A percentile compares a stretch with the other conserved stretches of the same genome.
These are phyloP conservation scores for Salix brachista DNA, from an alignment of 345 rosid species.

Conservation along the genomic window DNA sequence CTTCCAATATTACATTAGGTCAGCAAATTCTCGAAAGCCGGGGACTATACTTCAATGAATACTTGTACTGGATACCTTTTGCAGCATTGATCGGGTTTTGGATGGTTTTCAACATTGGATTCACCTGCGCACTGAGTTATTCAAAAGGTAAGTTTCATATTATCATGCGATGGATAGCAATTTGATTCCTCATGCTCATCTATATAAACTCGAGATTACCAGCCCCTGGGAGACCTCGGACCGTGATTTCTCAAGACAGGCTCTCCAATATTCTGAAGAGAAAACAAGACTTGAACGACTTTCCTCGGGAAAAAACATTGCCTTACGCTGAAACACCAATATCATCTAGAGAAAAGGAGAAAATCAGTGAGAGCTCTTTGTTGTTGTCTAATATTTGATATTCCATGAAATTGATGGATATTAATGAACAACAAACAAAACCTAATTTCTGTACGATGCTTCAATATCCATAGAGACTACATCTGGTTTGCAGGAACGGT, in stretches of 20 bases:
- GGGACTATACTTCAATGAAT: constrained; percentile 32
- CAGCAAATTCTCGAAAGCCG: constrained; percentile 20
- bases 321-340: neutral
- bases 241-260: constrained; percentile 24
- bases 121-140: constrained; percentile 32
- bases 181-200: neutral
- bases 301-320: constrained; percentile 8
- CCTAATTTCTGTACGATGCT: neutral
- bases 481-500: constrained; percentile 16
- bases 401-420: neutral
- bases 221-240: constrained; percentile 32
- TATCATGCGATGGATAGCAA: neutral
- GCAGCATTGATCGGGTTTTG: constrained; percentile 42
- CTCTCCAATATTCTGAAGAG: constrained; percentile 7
- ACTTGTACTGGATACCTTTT: constrained; percentile 38
- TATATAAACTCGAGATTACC: constrained; percentile 8
- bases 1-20: constrained; percentile 32
- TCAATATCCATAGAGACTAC: neutral
- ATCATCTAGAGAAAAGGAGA: constrained; percentile 9
- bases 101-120: constrained; percentile 35
- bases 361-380: constrained; percentile 17
- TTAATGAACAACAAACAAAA: neutral
- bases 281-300: neutral
- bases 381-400: neutral
- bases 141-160: constrained; percentile 25